Base-by-base conservation (phyloP, 352 stramenopile species). In the Phytophthora sansomeana region DNA sequence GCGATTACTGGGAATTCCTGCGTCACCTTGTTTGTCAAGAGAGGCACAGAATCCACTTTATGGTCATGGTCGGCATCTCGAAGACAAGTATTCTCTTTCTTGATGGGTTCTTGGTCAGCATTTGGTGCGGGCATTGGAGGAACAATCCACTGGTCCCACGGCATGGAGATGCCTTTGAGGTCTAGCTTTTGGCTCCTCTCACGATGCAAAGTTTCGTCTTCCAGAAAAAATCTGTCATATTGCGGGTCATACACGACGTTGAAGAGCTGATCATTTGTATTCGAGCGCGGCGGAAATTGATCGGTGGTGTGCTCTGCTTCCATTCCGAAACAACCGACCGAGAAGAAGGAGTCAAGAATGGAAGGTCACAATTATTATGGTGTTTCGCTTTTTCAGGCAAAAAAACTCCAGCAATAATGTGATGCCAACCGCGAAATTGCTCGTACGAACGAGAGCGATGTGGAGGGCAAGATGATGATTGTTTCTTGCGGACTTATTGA, bases 161-260 rank as follows among this genome's bases (percentile, higher is more conserved):
- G 77, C 21, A 84, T 67, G 6, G 41, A 51, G 39, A 57, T 29
- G 10, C 13, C 21, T 52, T 67, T 42, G 36, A 43, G 46, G 0
- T 51, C n/a, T 5, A 61, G 35, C 4, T 9, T 42, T 5, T 48
- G 17, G 14, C 17, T 62, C 30, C 32, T 39, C 13, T 55, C 16
- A 29, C 4, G 10, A 46, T 64, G 44, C 14, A 60, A 44, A 39
- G 26, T 14, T 30, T 72, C 58, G 10, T 86, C 76, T 41, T 72
- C 59, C 3, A 87, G 65, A 24, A 89, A 78, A 46, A 89, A 89
- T 17, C 74, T 75, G 39, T 85, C 78, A 36, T 74, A 78, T 1
- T 29, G 35, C 5, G 71, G 69, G 17, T 89, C 72, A 39, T 87
- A 86, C 32, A 87, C 71, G 32, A 87, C 71, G 26, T 57, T 59